These are phyloP conservation scores for Colletotrichum neosansevieriae DNA, from an alignment of 2,329 filamentous ascomycete genomes.

Conservation along the genomic window DNA sequence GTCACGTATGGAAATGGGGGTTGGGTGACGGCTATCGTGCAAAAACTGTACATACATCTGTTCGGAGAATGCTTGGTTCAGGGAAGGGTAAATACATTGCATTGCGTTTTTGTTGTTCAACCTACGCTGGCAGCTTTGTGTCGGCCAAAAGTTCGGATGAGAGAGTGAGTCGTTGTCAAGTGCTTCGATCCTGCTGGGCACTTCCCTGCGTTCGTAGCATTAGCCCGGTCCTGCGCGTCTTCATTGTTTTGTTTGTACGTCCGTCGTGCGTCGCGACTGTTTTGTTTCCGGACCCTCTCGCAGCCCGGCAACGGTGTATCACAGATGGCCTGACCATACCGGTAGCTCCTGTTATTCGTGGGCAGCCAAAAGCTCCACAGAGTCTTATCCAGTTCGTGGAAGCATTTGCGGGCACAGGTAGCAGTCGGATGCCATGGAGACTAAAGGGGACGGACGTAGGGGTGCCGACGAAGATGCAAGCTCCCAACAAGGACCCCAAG, in stretches of 20 bases:
- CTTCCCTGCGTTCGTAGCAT: no score
- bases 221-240: no score
- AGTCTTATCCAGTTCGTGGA: no score
- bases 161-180: not conserved
- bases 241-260: not conserved
- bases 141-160: not conserved
- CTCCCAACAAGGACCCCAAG: no score
- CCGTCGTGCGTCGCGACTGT: constrained; percentile 16
- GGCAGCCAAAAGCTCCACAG: not conserved
- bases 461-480: no score
- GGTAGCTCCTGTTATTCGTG: not conserved
- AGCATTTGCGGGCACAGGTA: no score
- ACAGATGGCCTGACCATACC: not conserved
- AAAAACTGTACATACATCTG: constrained; percentile 58
- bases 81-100: constrained; percentile 47
- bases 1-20: constrained; percentile 12
- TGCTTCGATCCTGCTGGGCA: no score
- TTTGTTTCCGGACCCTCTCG: not conserved
- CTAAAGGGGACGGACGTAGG: no score
- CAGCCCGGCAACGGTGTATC: constrained; percentile 3
- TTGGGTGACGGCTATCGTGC: constrained; percentile 42
- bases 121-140: not conserved
- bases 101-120: constrained; percentile 28
- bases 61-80: constrained; percentile 49
- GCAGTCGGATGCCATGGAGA: no score